Evolutionary conservation across 2,329 filamentous ascomycete species (phyloP), one percentile per base, ranked within the genome.

Genomic region (Apiospora sp.): DNA sequence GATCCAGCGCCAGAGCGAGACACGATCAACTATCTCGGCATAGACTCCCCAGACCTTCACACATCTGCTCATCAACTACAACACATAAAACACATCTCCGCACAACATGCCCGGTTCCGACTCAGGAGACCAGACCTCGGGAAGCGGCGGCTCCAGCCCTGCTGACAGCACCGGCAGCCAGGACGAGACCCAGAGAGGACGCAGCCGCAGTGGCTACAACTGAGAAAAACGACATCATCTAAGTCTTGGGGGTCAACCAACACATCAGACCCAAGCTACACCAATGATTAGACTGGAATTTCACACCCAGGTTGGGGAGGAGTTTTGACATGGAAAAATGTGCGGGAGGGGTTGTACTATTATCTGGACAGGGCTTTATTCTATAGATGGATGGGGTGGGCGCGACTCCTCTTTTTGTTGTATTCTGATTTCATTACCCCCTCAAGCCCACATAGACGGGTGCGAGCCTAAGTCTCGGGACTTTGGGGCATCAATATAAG

Each of bases 141-240:
- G 58, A 41, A 64, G 58, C 22, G 58, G 58, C n/a, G 58, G 34
- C 22, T 64, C 58, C 37, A 64, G 58, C 34, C 68, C 72, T 13
- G 70, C 67, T 22, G 72, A 73, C 13, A 67, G 51, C n/a, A 71
- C 71, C 8, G 24, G 49, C 43, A 73, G 46, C 19, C 24, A 41
- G 22, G 72, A 72, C 6, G 72, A 72, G 19, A 58, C 54, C 8
- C 30, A 51, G 2, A 69, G 44, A 27, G 72, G 72, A 54, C 41
- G 72, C 30, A 73, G 72, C 67, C 72, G 72, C 27, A 73, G 51
- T 27, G 72, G 72, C 34, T 73, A 73, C 70, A 73, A 73, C 46
- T 73, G 48, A 41, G 10, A 19, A 30, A 34, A 22, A 41, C 19
- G 22, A 22, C 10, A 2, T 58, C 16, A 10, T 4, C 27, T 30